Percentiles rank a stretch among this genome's conserved stretches.
These are phyloP conservation scores for Firmiana major DNA, from an alignment of 345 rosid genomes.

Conservation along the genomic window DNA sequence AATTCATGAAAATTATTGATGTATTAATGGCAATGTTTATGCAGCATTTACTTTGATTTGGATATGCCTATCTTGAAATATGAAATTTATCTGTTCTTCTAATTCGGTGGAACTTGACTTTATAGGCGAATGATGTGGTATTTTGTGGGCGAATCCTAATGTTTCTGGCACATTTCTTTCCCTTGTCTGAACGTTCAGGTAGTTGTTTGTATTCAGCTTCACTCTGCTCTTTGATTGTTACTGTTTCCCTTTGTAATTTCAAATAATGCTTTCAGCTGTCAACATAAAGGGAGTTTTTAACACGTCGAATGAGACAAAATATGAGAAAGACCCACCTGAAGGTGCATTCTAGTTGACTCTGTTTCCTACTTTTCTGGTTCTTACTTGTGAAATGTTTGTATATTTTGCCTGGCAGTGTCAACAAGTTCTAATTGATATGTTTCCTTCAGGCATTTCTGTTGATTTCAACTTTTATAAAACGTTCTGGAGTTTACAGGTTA, in stretches of 20 bases:
- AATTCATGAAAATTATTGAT: not conserved
- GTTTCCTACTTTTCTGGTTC: slow-evolving; percentile 8
- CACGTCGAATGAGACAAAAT: slow-evolving; percentile 93
- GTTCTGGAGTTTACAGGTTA: slow-evolving; percentile 97
- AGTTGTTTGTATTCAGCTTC: slow-evolving; percentile 16
- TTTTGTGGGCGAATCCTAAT: slow-evolving; percentile 96
- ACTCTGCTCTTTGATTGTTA: not conserved
- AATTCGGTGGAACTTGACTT: slow-evolving; percentile 17
- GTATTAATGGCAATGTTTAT: not conserved
- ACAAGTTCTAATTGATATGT: not conserved
- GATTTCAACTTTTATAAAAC: slow-evolving; percentile 98
- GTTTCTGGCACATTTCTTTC: slow-evolving; percentile 96
- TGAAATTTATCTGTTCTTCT: not conserved
- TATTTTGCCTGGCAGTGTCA: not conserved
- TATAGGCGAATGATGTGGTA: slow-evolving; percentile 93
- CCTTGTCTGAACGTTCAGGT: slow-evolving; percentile 97
- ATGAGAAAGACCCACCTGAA: slow-evolving; percentile 83
- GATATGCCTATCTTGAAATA: not conserved
- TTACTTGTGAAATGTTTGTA: not conserved
- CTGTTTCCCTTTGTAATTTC: not conserved
- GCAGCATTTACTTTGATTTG: not conserved
- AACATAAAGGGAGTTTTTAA: slow-evolving; percentile 96
- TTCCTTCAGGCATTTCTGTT: slow-evolving; percentile 66
- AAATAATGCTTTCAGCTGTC: slow-evolving; percentile 66
- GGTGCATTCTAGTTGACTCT: slow-evolving; percentile 37